Percentiles rank a stretch among this genome's conserved stretches.
phyloP scores from a whole-genome alignment of 169 alveolate species.

The Plasmodium vivax region DNA sequence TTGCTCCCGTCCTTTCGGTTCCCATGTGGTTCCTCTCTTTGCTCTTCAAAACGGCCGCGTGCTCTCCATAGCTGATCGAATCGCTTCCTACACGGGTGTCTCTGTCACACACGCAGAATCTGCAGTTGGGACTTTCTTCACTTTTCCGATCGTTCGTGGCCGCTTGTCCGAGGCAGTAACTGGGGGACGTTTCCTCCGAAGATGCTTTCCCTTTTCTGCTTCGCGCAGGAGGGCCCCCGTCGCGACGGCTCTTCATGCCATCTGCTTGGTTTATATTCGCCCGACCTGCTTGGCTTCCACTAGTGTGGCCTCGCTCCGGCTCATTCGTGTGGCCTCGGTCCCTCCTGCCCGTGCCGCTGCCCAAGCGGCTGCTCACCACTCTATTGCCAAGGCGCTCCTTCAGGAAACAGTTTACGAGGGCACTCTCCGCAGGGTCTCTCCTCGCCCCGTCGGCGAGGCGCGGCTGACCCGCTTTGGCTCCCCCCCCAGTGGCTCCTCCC shows the following conservation, averaged over 20 bases:
- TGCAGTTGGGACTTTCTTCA: neutral
- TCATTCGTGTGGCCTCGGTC: neutral
- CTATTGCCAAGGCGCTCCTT: neutral
- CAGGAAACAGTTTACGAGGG: neutral
- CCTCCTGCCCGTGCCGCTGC: neutral
- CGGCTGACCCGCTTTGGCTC: neutral
- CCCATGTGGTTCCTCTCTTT: neutral
- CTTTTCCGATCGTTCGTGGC: neutral
- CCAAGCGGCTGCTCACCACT: neutral
- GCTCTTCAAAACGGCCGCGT: conserved; percentile 1
- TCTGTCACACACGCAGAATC: neutral
- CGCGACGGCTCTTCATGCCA: neutral
- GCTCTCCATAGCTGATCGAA: neutral
- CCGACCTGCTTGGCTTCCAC: neutral
- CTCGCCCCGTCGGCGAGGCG: neutral
- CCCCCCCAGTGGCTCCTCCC: neutral
- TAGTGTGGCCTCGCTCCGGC: no score
- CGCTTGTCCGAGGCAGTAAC: neutral
- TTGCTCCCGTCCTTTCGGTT: neutral
- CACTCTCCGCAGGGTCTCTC: neutral
- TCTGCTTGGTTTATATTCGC: neutral
- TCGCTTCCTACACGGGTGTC: neutral
- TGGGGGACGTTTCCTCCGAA: neutral
- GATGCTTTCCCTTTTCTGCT: neutral
- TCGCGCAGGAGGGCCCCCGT: neutral